Evolutionary conservation across 257 asterid species (phyloP), one percentile per base, ranked within the genome.

Genomic region (Salvia rosmarinus): DNA sequence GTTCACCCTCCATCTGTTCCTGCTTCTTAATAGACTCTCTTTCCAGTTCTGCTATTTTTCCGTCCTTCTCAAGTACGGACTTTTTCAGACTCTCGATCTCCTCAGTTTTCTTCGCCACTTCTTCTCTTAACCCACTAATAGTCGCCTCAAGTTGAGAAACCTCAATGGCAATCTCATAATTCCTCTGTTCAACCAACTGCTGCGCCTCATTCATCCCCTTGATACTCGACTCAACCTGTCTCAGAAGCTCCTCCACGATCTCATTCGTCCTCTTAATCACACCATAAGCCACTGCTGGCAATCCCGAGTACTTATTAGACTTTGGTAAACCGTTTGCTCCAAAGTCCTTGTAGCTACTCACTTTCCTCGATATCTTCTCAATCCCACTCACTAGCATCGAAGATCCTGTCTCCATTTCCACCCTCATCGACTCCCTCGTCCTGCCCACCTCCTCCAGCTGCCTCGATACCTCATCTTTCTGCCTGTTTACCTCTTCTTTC

Each of bases 141-240:
- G 85, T 82, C 1, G 99, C 89, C 83, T 89, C 97, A 12, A 95
- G 90, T 67, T 91, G 88, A 1, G 99, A 95, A 77, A 95, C 96
- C 84, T 95, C 97, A 76, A 95, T 91, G 23, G 99, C 99, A 73
- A 95, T 89, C 83, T 91, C 97, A n/a, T 89, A 95, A 81, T 95
- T 95, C 80, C 99, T 85, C 77, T 88, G 97, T 28, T 91, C 97
- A 80, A 95, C 85, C 79, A 51, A 75, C 70, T 88, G 98, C 28
- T 95, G 81, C 2, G 99, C 92, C 81, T 89, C 95, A 52, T 91
- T 86, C 66, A 95, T 84, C 8, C 88, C 81, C 82, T 89, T 94
- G 20, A 77, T 55, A 46, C 89, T 86, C 37, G 68, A 62, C 51
- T 95, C 99, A 68, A 82, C 82, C 84, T 90, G 96, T 57, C 76